Base-by-base conservation (phyloP, 2,329 filamentous ascomycete genomes). In the Colletotrichum brevisporum region DNA sequence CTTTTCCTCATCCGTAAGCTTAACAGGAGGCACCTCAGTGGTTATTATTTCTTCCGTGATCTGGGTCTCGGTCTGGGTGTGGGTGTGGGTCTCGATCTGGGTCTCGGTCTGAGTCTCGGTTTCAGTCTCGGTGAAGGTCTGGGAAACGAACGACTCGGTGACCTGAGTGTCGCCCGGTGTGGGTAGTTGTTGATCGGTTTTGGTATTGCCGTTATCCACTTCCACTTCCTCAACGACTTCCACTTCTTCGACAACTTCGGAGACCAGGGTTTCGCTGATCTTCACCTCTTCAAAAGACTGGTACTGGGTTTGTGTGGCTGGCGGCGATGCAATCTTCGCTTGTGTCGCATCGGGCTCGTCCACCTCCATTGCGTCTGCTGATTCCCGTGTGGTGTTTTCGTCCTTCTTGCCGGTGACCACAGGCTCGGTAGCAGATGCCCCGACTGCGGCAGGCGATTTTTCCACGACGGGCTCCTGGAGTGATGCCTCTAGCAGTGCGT, bases 121-220 rank as follows among this genome's bases (percentile, higher is more conserved):
- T 12, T 63, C 51, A 6, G 57, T 67, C 39, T 70, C 63, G 36
- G 59, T 61, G 16, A 60, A 15, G 4, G 62, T 50, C 26, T 59
- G 52, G 4, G 63, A 58, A 8, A 57, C 21, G 13, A 52, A 45
- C 26, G 56, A 55, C 16, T 54, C 63, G 6, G 24, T 31, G n/a
- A 64, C 31, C 48, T 71, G 70, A 5, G 56, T 71, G 6, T 61
- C 63, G 21, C 53, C 31, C 9, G 64, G 56, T 5, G 68, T 71
- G 9, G 43, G 56, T 1, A 63, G 57, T 43, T 59, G 57, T 43
- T 59, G 62, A 12, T 13, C 41, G 26, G 45, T 12, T 15, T 45
- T 16, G 10, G 16, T 31, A 31, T 48, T 36, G 31, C 31, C 43
- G 4, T 67, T 58, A 12, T 43, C n/a, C 18, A 47, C 48, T 21